These are phyloP conservation scores for Bothriochloa decipiens DNA, from an alignment of 176 grass and related monocot genomes.

Conservation along the genomic window DNA sequence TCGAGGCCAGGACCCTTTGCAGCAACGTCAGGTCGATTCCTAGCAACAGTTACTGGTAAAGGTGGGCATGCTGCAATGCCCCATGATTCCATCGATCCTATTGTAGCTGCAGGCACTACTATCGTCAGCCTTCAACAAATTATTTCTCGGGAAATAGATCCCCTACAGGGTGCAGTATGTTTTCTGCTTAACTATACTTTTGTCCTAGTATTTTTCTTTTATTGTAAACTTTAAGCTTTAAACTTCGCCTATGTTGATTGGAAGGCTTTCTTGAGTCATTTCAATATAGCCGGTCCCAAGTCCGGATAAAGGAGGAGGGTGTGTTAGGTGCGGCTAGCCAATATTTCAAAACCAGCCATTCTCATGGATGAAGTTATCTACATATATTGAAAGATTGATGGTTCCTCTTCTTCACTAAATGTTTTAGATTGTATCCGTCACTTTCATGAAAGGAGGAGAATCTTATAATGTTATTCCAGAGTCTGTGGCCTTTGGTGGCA, in stretches of 20 bases:
- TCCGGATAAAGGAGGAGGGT: too few relatives aligned
- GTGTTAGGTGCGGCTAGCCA: too few relatives aligned
- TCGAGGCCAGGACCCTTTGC: conserved; percentile 47
- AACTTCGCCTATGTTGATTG: too few relatives aligned
- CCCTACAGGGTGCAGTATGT: conserved; percentile 42
- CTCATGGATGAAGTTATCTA: not conserved
- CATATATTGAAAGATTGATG: not conserved
- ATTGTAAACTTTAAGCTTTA: not conserved
- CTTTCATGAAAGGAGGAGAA: conserved; percentile 61
- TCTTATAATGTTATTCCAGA: conserved; percentile 74
- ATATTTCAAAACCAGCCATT: too few relatives aligned
- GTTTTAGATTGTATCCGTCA: conserved; percentile 63
- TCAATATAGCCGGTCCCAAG: too few relatives aligned
- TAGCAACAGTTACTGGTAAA: conserved; percentile 42
- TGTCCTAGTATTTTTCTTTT: not conserved
- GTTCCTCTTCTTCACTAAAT: not conserved
- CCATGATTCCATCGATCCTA: conserved; percentile 49
- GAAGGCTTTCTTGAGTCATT: too few relatives aligned
- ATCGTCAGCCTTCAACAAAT: conserved; percentile 58
- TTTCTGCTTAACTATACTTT: not conserved
- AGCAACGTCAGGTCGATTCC: conserved; percentile 48
- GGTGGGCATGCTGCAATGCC: conserved; percentile 58
- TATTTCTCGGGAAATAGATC: conserved; percentile 50
- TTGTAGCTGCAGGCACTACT: conserved; percentile 43
- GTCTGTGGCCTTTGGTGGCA: conserved; percentile 57